Evolutionary conservation across 2,329 filamentous ascomycete genomes (phyloP).

Genomic region (Colletotrichum sp.): DNA sequence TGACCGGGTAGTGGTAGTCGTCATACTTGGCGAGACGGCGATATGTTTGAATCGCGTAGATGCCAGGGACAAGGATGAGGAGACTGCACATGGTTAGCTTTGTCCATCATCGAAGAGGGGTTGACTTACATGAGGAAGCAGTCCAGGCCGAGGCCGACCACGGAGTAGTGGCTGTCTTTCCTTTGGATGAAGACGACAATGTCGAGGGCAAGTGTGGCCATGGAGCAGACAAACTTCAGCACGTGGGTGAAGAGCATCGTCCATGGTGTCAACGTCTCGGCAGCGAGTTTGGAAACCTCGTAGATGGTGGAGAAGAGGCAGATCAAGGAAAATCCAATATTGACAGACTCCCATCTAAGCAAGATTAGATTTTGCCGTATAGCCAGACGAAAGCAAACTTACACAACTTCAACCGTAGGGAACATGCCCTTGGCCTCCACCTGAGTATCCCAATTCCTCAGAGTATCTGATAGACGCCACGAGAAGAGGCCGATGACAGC

Average conservation of each 20-base stretch:
- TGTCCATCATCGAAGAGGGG: neutral
- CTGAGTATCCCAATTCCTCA: conserved; percentile 45
- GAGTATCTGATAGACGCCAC: conserved; percentile 54
- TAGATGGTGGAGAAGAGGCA: conserved; percentile 50
- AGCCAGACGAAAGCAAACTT: conserved; percentile 29
- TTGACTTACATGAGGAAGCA: conserved; percentile 49
- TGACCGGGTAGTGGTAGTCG: conserved; percentile 53
- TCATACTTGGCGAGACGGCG: conserved; percentile 53
- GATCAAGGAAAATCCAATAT: conserved; percentile 52
- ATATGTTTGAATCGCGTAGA: conserved; percentile 53
- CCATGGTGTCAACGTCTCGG: conserved; percentile 58
- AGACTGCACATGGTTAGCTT: conserved; percentile 31
- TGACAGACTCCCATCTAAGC: conserved; percentile 57
- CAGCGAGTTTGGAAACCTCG: conserved; percentile 50
- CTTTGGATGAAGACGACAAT: conserved; percentile 52
- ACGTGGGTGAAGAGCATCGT: conserved; percentile 56
- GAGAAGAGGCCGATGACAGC: conserved; percentile 56
- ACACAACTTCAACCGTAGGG: conserved; percentile 55
- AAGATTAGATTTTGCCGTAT: neutral
- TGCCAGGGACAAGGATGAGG: conserved; percentile 44
- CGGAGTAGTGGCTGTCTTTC: conserved; percentile 50
- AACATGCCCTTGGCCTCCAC: conserved; percentile 37
- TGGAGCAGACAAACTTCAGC: conserved; percentile 52
- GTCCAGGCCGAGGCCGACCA: conserved; percentile 54
- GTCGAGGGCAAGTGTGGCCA: conserved; percentile 54